Conservation (phyloP, 768 basidiomycete species). For the Porpolomopsis calyptriformis region DNA sequence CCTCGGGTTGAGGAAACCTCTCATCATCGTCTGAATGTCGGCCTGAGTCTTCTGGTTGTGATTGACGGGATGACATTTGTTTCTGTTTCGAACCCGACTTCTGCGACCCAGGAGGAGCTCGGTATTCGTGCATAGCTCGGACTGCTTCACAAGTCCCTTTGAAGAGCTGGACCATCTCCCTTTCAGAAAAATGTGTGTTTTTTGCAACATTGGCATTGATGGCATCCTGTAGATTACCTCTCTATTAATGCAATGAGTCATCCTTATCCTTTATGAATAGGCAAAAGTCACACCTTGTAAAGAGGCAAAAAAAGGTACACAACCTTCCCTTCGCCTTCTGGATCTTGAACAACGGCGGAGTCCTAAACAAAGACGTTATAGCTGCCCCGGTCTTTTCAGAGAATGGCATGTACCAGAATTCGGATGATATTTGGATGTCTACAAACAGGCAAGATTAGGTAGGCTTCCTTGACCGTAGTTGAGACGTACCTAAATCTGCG, state of each 20-base stretch:
- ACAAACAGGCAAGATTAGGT: constrained; percentile 6
- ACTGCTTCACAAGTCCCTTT: constrained; percentile 91
- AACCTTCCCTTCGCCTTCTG: constrained; percentile 86
- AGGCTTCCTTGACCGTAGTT: not conserved
- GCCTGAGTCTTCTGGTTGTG: constrained; percentile 17
- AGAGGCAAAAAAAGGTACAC: constrained; percentile 94
- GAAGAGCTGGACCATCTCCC: constrained; percentile 81
- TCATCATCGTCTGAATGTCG: constrained; percentile 48
- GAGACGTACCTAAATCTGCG: constrained; percentile 76
- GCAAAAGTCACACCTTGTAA: constrained; percentile 69
- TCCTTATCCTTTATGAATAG: no score
- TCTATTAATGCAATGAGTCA: no score
- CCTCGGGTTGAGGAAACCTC: constrained; percentile 66
- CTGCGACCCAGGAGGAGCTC: constrained; percentile 37
- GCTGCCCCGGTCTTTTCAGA: constrained; percentile 4
- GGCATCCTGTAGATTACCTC: constrained; percentile 90
- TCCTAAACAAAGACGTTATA: constrained; percentile 40
- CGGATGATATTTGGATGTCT: constrained; percentile 97
- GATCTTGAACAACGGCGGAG: constrained; percentile 89
- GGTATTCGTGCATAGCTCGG: constrained; percentile 88
- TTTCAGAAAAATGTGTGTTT: constrained; percentile 74
- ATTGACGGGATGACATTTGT: constrained; percentile 13
- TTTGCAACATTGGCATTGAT: constrained; percentile 83
- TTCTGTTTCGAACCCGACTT: constrained; percentile 4
- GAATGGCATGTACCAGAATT: constrained; percentile 49